Evolutionary conservation across 148 eudicot genomes (phyloP).

Genomic region (Tetragonia tetragonoides): DNA sequence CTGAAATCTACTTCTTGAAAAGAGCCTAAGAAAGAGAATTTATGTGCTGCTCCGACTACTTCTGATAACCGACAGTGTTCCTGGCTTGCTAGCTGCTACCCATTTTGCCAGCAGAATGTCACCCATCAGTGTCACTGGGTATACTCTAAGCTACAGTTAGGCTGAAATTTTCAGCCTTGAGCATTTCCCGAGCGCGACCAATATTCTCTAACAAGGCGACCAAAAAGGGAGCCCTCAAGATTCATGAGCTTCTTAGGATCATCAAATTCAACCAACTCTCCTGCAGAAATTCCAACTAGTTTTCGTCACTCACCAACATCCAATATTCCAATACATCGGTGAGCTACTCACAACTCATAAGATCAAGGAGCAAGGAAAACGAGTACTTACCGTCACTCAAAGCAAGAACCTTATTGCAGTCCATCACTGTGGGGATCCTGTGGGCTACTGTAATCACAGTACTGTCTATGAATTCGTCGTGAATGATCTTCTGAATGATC

Average conservation of each 20-base stretch:
- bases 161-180: too few relatives aligned
- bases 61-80: too few relatives aligned
- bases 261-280: conserved; percentile 14
- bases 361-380: too few relatives aligned
- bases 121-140: too few relatives aligned
- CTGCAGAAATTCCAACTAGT: conserved; percentile 1
- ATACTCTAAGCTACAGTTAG: not conserved
- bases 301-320: not conserved
- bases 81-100: too few relatives aligned
- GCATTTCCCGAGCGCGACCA: not conserved
- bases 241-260: conserved; percentile 11
- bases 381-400: conserved; percentile 23
- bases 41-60: too few relatives aligned
- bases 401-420: conserved; percentile 29
- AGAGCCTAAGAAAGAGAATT: too few relatives aligned
- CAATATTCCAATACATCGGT: too few relatives aligned
- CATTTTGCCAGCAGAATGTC: too few relatives aligned
- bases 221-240: conserved; percentile 12
- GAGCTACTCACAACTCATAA: too few relatives aligned
- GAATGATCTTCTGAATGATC: conserved; percentile 34
- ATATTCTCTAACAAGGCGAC: conserved; percentile 10
- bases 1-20: too few relatives aligned
- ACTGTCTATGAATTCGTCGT: conserved; percentile 27
- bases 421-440: conserved; percentile 37
- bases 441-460: too few relatives aligned